Base-by-base conservation (phyloP, 495 filamentous ascomycete species). In the Neurospora intermedia region DNA sequence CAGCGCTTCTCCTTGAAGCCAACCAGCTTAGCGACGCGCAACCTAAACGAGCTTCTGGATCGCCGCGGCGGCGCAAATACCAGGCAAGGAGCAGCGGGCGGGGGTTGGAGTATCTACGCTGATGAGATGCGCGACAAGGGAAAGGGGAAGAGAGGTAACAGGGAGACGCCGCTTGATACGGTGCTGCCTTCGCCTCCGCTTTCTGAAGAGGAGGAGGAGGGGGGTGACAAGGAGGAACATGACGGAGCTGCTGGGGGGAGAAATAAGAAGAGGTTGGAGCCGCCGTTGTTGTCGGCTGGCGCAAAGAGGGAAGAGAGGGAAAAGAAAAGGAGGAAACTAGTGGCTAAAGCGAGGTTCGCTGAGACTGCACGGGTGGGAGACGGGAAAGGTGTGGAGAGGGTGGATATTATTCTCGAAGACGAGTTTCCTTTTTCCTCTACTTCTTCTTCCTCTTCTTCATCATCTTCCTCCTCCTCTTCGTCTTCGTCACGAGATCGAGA, bases 51-150 rank as follows among this genome's bases (percentile, higher is more conserved):
- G 2, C 82, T 96, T 71, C 79, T 93, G 1, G 82, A 86, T 6
- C 83, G 90, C 23, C 86, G 92, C 4, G 93, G 94, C 6, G 54
- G 54, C 2, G 54, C 54, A 4, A 62, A 62, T 2, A 66, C 54
- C 0, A 16, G 54, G 3, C 54, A 66, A 2, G 54, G 54, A 66
- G 81, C 89, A 0, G 90, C 92, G 4, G 88, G 87, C 9, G 93
- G 93, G 1, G 93, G 91, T 11, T 97, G 92, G 87, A 87, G 90
- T 70, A 85, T 93, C 6, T 97, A 96, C 76, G 88, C 89, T 4
- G 90, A 91, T 72, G 87, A 88, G 40, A 66, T 66, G 54, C 23
- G 31, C 13, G 54, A 66, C 3, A 87, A 83, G 27, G 75, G 85
- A 23, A 87, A 86, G 69, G 54, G 27, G 0, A 66, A 66, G 1